These are phyloP conservation scores for Colletotrichum kahawae DNA, from an alignment of 2,329 filamentous ascomycete genomes.

Conservation along the genomic window DNA sequence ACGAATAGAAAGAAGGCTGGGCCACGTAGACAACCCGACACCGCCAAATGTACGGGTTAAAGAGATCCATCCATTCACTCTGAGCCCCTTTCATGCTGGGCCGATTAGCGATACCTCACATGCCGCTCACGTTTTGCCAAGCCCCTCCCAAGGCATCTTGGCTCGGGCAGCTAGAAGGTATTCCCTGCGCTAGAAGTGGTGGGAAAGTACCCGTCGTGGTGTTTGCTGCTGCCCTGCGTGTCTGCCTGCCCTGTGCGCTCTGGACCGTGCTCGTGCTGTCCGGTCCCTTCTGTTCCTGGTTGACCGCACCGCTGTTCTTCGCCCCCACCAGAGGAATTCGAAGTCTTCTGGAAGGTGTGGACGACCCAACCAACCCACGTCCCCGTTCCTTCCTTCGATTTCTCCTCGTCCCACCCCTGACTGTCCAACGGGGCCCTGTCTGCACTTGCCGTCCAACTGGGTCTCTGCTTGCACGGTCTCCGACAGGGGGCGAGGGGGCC, in stretches of 20 bases:
- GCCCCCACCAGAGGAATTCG: background rate
- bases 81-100: background rate
- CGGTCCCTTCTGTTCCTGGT: background rate
- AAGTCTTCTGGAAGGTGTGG: slow-evolving; percentile 21
- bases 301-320: background rate
- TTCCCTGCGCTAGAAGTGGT: background rate
- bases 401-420: background rate
- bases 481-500: background rate
- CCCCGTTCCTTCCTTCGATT: background rate
- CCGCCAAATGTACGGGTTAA: background rate
- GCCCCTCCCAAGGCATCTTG: background rate
- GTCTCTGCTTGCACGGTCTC: background rate
- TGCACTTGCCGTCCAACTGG: background rate
- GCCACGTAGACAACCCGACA: background rate
- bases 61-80: background rate
- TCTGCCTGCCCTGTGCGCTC: background rate
- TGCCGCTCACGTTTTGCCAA: slow-evolving; percentile 9
- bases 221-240: background rate
- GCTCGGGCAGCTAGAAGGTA: background rate
- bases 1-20: background rate
- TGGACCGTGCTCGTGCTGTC: background rate
- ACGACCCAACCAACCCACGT: background rate
- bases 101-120: slow-evolving; percentile 3
- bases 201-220: background rate
- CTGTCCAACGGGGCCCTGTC: background rate